Base-by-base conservation (phyloP, 2,329 filamentous ascomycete genomes). In the Botrytis byssoidea region DNA sequence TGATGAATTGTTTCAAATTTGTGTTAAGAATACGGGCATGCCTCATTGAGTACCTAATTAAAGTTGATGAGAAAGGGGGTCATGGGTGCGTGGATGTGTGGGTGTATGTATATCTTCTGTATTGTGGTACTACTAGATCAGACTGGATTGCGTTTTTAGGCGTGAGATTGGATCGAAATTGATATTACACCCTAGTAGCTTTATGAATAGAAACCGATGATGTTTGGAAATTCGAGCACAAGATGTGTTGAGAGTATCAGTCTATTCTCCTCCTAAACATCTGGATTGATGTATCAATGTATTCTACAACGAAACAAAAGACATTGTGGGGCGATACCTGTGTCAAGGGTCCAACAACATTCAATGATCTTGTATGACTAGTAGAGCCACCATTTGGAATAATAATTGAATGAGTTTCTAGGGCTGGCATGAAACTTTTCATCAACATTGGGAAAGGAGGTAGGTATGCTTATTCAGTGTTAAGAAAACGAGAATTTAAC, bases 1-100 rank as follows among this genome's bases (percentile, higher is more conserved):
- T 44, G 72, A 73, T 65, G 66, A 73, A 37, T 64, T 73, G n/a
- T 73, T 73, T n/a, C 55, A 64, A 22, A 70, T 70, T 63, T 73
- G 72, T 63, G 72, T 70, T 20, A 64, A 73, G 37, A 73, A 57
- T 8, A n/a, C 71, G 35, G 64, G 16, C 1, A 73, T 69, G 71
- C 71, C 64, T 69, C 70, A 66, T 37, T 72, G 16, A 42, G 32
- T 40, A 32, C 32, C 32, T 32, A 22, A 12, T 18, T 18, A 3
- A 1, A 18, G 16, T 1, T 0, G 6, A 5, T 3, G 10, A 18
- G 57, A 14, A 46, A n/a, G 14, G 42, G 12, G 10, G 8, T 4
- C 18, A 25, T 46, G n/a, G 63, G 1, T 16, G 2, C 3, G 7
- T n/a, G 12, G 48, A 51, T n/a, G 1, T 6, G 22, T 51, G 63